Percentiles rank a stretch among this genome's conserved stretches.
phyloP scores from a whole-genome alignment of 768 basidiomycete genomes.

The Tulasnella sp. region DNA sequence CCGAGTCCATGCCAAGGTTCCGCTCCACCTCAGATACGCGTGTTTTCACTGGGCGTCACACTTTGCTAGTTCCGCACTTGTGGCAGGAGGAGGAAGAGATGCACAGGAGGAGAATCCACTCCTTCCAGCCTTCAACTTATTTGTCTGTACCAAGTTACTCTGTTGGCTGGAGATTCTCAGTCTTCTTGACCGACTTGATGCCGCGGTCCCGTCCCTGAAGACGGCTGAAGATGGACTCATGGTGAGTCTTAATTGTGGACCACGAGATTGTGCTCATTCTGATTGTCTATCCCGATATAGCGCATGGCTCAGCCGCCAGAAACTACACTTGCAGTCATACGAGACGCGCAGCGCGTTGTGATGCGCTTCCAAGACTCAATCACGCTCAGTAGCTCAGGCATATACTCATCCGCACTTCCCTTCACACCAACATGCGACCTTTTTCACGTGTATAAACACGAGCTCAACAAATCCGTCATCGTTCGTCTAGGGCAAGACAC shows the following conservation, averaged over 20 bases:
- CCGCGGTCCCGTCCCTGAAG: background rate
- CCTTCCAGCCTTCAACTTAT: background rate
- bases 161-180: constrained; percentile 3
- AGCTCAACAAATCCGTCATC: too few species aligned
- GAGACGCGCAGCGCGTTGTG: constrained; percentile 1
- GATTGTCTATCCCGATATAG: too few species aligned
- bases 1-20: background rate
- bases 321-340: background rate
- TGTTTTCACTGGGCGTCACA: background rate
- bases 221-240: background rate
- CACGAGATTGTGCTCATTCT: background rate
- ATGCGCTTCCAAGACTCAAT: background rate
- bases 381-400: background rate
- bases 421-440: background rate
- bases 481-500: too few species aligned
- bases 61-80: too few species aligned
- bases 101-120: background rate
- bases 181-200: background rate
- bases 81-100: too few species aligned
- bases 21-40: background rate
- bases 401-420: background rate
- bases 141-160: background rate
- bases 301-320: too few species aligned
- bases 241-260: background rate
- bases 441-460: too few species aligned